Conservation (phyloP, 2,329 filamentous ascomycete species). For the Claviceps sorghi region DNA sequence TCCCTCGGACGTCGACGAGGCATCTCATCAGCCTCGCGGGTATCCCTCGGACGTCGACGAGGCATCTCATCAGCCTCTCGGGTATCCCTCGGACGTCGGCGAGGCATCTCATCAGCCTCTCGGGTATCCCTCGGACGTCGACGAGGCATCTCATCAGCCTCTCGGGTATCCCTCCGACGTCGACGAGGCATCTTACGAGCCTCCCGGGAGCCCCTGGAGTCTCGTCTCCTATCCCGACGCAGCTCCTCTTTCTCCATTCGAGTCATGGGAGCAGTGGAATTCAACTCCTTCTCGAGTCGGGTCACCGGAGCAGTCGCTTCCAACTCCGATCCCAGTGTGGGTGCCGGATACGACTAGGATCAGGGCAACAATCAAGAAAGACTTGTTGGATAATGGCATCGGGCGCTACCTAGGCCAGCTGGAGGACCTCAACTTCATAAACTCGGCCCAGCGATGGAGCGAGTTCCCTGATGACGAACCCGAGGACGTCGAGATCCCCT, state of each 20-base stretch:
- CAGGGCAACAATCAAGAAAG: too few species aligned
- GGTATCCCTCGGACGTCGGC: too few species aligned
- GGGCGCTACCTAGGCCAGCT: neutral
- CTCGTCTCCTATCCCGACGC: neutral
- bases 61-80: too few species aligned
- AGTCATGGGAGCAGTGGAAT: too few species aligned
- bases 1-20: neutral
- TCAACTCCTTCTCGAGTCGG: neutral
- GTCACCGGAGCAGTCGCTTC: neutral
- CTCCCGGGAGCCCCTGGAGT: neutral
- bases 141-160: neutral
- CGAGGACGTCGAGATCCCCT: neutral
- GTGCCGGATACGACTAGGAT: neutral
- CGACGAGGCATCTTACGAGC: too few species aligned
- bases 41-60: neutral
- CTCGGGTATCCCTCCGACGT: neutral
- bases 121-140: neutral
- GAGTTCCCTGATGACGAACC: neutral
- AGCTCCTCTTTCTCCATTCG: neutral
- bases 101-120: neutral
- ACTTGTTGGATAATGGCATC: neutral
- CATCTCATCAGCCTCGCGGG: neutral
- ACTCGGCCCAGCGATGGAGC: neutral
- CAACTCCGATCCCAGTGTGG: neutral
- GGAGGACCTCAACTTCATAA: conserved; percentile 2